Base-by-base conservation (phyloP, 805 yeast genomes). In the Yarrowia osloensis region DNA sequence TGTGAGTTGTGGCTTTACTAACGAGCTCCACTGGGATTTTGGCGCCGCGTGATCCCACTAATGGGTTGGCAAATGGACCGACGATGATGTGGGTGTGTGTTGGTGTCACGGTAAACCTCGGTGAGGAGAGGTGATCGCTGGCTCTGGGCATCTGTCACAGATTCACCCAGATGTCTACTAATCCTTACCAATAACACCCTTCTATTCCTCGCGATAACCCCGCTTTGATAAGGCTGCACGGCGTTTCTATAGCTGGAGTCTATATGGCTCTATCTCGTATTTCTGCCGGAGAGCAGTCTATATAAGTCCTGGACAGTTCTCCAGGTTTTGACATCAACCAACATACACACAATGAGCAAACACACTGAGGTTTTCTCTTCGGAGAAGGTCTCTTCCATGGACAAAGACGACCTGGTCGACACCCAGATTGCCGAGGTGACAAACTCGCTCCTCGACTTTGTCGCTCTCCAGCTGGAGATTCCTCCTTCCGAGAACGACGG, bases 291-390 rank as follows among this genome's bases (percentile, higher is more conserved):
- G 12, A 21, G 7, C 26, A 6, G n/a, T 7, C 24, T 50, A 50
- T 50, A 50, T 50, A 50, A 50, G 57, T 31, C 28, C 12, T 21
- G 22, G 40, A 3, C 28, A 4, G 40, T 2, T 22, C 57, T 50
- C 40, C 28, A 50, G 8, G 5, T 50, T 21, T 15, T 19, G 7
- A 12, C 19, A 50, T 50, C 28, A 50, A 31, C n/a, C 57, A 50
- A 29, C 40, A 22, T 21, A 50, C 28, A 21, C 29, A 50, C 57
- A 50, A 50, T 50, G 57, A 17, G 15, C 24, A 49, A 49, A 21
- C 57, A 15, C 40, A 33, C 57, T 33, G 57, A 50, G 40, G 40
- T 50, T 50, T 50, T 50, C 40, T 50, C 57, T 50, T 21, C 57
- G 8, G 57, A 50, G 57, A 50, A 50, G 29, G 40, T 50, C 57